phyloP scores from a whole-genome alignment of 2,329 filamentous ascomycete genomes.

The Phoma sp. region DNA sequence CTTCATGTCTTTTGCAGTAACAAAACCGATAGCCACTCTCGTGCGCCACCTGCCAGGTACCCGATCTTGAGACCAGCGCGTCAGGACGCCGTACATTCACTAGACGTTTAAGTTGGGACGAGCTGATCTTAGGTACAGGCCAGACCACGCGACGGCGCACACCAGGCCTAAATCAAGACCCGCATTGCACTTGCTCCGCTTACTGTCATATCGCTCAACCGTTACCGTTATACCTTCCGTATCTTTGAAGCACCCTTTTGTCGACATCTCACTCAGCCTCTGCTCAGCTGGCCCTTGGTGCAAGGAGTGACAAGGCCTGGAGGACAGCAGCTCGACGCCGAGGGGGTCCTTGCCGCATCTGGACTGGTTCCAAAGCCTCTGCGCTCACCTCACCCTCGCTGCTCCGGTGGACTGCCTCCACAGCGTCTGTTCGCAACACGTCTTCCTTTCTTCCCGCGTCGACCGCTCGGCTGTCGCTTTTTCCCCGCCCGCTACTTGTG shows the following conservation, averaged over 20 bases:
- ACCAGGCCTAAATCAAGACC: slow-evolving; percentile 14
- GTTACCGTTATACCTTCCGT: slow-evolving; percentile 15
- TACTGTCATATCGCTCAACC: slow-evolving; percentile 15
- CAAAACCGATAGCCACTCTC: slow-evolving; percentile 13
- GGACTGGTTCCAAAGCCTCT: slow-evolving; percentile 23
- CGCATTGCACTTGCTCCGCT: slow-evolving; percentile 18
- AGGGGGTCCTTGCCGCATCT: slow-evolving; percentile 29
- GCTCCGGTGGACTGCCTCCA: slow-evolving; percentile 32
- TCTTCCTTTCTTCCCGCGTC: slow-evolving; percentile 34
- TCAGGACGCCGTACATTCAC: not conserved
- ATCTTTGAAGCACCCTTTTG: slow-evolving; percentile 10
- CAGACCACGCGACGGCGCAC: slow-evolving; percentile 18
- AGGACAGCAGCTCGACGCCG: slow-evolving; percentile 19
- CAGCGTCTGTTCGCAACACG: slow-evolving; percentile 34
- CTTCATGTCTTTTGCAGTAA: slow-evolving; percentile 12
- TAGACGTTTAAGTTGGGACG: not conserved
- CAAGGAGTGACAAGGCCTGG: slow-evolving; percentile 13
- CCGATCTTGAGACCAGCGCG: not conserved
- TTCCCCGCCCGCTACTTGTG: slow-evolving; percentile 37
- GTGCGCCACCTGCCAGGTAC: slow-evolving; percentile 2
- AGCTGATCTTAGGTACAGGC: slow-evolving; percentile 18
- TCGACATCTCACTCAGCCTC: slow-evolving; percentile 14
- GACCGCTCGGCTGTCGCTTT: slow-evolving; percentile 28
- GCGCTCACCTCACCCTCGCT: slow-evolving; percentile 31
- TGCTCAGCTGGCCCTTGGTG: slow-evolving; percentile 14